A percentile compares a stretch with the other conserved stretches of the same genome.
phyloP scores from a whole-genome alignment of 768 basidiomycete genomes.

The Suillus americanus region DNA sequence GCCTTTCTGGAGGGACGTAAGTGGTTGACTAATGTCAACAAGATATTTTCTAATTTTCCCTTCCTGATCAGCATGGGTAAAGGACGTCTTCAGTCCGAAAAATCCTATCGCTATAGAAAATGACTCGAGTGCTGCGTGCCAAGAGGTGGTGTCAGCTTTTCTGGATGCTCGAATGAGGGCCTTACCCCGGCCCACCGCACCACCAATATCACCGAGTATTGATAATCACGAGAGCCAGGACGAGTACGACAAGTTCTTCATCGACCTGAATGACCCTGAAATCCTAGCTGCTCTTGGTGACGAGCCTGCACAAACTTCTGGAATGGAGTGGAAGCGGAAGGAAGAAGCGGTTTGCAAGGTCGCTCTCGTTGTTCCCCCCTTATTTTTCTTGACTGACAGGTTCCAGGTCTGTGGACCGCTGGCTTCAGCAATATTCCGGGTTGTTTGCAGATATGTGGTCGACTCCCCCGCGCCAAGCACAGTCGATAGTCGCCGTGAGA shows the following conservation, averaged over 20 bases:
- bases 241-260: constrained; percentile 59
- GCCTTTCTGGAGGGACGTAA: constrained; percentile 54
- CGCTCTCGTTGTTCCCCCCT: constrained; percentile 13
- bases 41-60: constrained; percentile 13
- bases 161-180: constrained; percentile 53
- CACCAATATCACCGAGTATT: constrained; percentile 20
- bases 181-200: constrained; percentile 43
- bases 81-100: constrained; percentile 44
- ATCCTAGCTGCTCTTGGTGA: constrained; percentile 54
- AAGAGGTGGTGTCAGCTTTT: constrained; percentile 58
- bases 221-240: constrained; percentile 78
- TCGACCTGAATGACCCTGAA: constrained; percentile 62
- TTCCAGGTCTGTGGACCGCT: constrained; percentile 25
- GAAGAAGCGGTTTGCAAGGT: constrained; percentile 56
- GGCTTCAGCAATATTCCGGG: constrained; percentile 53
- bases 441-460: constrained; percentile 50
- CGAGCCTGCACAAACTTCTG: constrained; percentile 21
- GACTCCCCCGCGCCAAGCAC: constrained; percentile 25
- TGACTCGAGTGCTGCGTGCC: constrained; percentile 53
- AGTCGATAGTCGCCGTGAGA: constrained; percentile 24
- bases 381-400: neutral
- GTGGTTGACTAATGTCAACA: constrained; percentile 18
- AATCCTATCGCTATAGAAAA: constrained; percentile 41
- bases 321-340: constrained; percentile 34
- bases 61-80: constrained; percentile 54